Base-by-base conservation (phyloP, 2,329 filamentous ascomycete species). In the Anthostomella pinea region DNA sequence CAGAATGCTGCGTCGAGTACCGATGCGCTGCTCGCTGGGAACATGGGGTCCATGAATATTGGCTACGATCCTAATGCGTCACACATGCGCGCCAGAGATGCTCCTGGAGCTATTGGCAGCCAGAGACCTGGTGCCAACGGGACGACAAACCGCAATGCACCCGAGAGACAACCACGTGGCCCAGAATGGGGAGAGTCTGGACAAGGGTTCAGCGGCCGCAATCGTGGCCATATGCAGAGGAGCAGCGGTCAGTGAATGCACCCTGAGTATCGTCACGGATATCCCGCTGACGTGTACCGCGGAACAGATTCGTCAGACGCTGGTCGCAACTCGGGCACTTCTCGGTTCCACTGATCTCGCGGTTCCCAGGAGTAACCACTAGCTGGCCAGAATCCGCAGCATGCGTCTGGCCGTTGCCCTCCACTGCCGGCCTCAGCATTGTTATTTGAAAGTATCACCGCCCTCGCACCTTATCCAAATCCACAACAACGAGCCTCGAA, bases 31-130 rank as follows among this genome's bases (percentile, higher is more conserved):
- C 42, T 60, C 4, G 49, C 54, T 7, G 57, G 57, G 20, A 53
- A 56, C 19, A 64, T 63, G 52, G 57, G 56, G 29, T 68, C 68
- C 13, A 59, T 81, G 47, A 74, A 65, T 43, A 61, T 81, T 20
- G 72, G 73, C 14, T 75, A 67, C 31, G 75, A 79, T 42, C 56
- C 68, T 49, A 52, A 64, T 35, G 41, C 48, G 29, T 48, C 59
- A 39, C 58, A 65, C 29, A 45, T 65, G 54, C 55, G 64, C 46
- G 42, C 64, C 55, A 62, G 75, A 15, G 72, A 70, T 40, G 69
- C 72, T 0, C 75, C 76, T 7, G 79, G 79, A 5, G 77, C 79
- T 8, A 83, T 83, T 34, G 79, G 79, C 34, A 83, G 79, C 62
- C 79, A 83, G 57, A 70, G 79, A 29, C 77, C 78, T 6, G 63